Conservation (phyloP, 2,329 filamentous ascomycete species). For the Moelleriella libera region DNA sequence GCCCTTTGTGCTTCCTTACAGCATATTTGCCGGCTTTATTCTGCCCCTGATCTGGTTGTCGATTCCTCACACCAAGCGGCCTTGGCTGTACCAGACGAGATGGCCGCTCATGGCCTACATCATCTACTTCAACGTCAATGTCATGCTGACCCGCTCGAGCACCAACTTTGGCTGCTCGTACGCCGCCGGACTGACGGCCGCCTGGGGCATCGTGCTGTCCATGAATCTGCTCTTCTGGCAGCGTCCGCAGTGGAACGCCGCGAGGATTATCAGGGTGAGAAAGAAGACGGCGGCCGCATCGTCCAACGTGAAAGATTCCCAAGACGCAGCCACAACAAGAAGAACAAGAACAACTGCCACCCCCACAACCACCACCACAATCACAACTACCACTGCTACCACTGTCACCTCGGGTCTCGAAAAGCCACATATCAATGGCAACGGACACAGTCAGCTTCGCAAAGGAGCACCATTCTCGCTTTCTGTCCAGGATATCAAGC, state of each 20-base stretch:
- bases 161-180: slow-evolving; percentile 37
- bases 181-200: slow-evolving; percentile 30
- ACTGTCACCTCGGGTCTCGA: not conserved
- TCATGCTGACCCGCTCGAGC: slow-evolving; percentile 30
- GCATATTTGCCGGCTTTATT: slow-evolving; percentile 30
- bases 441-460: slow-evolving; percentile 2
- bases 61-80: slow-evolving; percentile 35
- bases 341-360: not conserved
- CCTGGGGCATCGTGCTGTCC: slow-evolving; percentile 36
- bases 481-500: not conserved
- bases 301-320: too few relatives aligned
- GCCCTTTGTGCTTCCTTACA: slow-evolving; percentile 39
- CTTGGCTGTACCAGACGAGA: slow-evolving; percentile 32
- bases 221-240: slow-evolving; percentile 37
- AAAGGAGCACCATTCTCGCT: slow-evolving; percentile 8
- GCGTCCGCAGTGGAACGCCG: slow-evolving; percentile 39
- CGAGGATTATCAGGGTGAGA: slow-evolving; percentile 26
- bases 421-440: not conserved
- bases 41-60: slow-evolving; percentile 40
- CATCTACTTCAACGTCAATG: slow-evolving; percentile 26
- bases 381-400: not conserved
- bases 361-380: not conserved
- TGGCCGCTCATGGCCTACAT: slow-evolving; percentile 34
- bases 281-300: too few relatives aligned
- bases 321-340: not conserved